Percentiles rank a stretch among this genome's conserved stretches.
Evolutionary conservation across 148 eudicot genomes (phyloP).

Genomic region (Rhododendron griersonianum): DNA sequence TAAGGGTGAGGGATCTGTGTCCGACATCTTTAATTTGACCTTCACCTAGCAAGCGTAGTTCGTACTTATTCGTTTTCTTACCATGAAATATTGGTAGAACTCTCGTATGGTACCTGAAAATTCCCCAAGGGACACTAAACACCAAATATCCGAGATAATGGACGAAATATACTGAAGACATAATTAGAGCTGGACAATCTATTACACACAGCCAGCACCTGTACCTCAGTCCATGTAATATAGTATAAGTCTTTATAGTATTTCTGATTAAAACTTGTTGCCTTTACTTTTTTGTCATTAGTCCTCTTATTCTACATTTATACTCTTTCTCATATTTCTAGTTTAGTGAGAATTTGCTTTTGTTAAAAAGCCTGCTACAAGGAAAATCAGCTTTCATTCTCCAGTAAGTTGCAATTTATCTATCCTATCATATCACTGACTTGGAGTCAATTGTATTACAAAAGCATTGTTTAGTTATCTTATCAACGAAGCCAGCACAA

Average conservation of each 20-base stretch:
- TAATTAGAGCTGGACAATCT: not conserved
- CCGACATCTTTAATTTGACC: not conserved
- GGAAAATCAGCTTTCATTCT: too few relatives aligned
- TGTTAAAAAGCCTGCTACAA: not conserved
- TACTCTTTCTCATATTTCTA: not conserved
- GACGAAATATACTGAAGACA: not conserved
- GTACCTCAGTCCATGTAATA: not conserved
- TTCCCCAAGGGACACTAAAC: not conserved
- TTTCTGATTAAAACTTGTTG: not conserved
- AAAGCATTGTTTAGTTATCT: not conserved
- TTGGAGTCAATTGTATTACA: not conserved
- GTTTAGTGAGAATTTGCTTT: not conserved
- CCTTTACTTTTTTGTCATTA: not conserved
- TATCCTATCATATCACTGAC: not conserved
- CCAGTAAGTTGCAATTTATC: not conserved
- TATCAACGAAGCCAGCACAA: not conserved
- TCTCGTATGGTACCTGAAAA: not conserved
- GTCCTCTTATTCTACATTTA: not conserved
- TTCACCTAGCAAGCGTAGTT: not conserved
- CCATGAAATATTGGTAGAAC: not conserved
- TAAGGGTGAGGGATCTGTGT: not conserved
- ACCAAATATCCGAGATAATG: not conserved
- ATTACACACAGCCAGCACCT: not conserved
- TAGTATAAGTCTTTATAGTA: not conserved
- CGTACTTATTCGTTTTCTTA: not conserved